Conservation (phyloP, 805 yeast genomes). For the Ogataea allantospora region DNA sequence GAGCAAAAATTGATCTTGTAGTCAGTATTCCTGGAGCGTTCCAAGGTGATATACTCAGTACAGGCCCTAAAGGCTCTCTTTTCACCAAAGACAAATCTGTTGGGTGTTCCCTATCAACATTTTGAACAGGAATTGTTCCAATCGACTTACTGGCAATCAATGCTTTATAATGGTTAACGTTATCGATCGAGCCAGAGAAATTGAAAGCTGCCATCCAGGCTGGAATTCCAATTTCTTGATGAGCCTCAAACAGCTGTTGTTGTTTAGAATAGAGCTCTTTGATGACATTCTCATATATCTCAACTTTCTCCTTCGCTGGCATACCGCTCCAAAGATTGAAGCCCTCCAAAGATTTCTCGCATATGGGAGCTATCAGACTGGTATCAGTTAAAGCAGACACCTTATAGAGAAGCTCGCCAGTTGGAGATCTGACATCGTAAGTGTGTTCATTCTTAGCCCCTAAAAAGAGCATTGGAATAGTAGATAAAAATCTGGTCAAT, state of each 20-base stretch:
- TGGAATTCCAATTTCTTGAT: constrained; percentile 37
- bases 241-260: constrained; percentile 24
- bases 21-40: constrained; percentile 45
- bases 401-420: not conserved
- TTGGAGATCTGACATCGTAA: constrained; percentile 1
- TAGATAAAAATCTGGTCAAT: not conserved
- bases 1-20: constrained; percentile 41
- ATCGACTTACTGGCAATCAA: constrained; percentile 19
- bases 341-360: constrained; percentile 2
- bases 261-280: constrained; percentile 4
- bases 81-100: constrained; percentile 27
- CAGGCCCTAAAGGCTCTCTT: constrained; percentile 44
- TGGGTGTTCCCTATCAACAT: not conserved
- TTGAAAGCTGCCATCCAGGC: constrained; percentile 38
- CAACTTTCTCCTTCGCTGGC: constrained; percentile 4
- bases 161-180: constrained; percentile 32
- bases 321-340: constrained; percentile 1
- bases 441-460: not conserved
- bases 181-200: constrained; percentile 30
- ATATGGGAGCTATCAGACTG: not conserved
- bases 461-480: not conserved
- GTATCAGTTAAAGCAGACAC: not conserved
- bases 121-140: constrained; percentile 26
- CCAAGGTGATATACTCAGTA: constrained; percentile 47
- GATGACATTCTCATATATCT: constrained; percentile 1